Evolutionary conservation across 257 asterid genomes (phyloP), one percentile per base, ranked within the genome.

Genomic region (Solanum paucissectum): DNA sequence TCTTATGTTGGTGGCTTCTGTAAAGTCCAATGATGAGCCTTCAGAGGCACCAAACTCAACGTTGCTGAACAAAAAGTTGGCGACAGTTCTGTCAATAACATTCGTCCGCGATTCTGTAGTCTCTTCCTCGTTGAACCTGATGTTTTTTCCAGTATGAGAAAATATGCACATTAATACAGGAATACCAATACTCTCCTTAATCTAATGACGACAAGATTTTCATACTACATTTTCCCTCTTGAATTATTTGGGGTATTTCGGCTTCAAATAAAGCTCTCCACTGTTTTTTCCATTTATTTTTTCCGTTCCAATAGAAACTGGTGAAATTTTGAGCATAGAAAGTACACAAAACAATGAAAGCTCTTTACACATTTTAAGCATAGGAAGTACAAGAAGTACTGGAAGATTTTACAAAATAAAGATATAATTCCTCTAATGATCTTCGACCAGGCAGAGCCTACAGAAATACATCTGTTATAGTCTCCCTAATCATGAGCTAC

Each of bases 1-100:
- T 82, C 69, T 49, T 82, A 52, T 32, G 69, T 49, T 11, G 85
- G 32, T 36, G 49, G 86, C 87, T 64, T 42, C 86, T 20, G 87
- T 66, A 7, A 72, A 77, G 75, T 87, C 75, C 88, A 90, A 52
- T 34, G 87, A 11, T 49, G 91, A 82, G n/a, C 86, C 86, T 88
- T 88, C 58, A 38, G 60, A 40, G 14, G 83, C 16, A 83, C 64
- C 74, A 36, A 60, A 87, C 8, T 86, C 38, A 86, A 72, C 85
- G 23, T 90, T 86, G 34, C 88, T 87, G 90, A 92, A 92, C 88
- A 92, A 36, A 83, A 92, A 90, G 55, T 89, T 89, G 29, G 94
- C 94, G 32, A 92, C 89, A n/a, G 94, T 90, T 89, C 93, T 88
- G 86, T 92, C 94, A 12, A 92, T 88, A 34, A 86, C 90, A 29